phyloP scores from a whole-genome alignment of 208 protist species.

The Acanthamoeba sp. region DNA sequence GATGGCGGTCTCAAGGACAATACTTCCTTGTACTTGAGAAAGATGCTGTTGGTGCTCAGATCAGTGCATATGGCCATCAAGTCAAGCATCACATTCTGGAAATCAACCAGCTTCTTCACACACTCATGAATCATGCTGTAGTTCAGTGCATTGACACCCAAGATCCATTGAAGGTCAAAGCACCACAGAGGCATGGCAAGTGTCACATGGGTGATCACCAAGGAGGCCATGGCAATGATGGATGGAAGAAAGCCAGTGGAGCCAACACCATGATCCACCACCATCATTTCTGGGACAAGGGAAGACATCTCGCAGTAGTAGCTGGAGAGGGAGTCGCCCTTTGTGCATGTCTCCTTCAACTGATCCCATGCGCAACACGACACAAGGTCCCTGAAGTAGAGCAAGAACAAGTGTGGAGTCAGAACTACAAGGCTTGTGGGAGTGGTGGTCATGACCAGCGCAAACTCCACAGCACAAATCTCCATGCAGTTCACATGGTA shows the following conservation, averaged over 20 bases:
- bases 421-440: neutral
- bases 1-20: neutral
- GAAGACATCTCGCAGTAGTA: slow-evolving; percentile 12
- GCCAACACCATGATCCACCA: neutral
- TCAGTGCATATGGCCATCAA: neutral
- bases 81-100: neutral
- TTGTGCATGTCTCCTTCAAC: neutral
- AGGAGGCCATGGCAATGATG: neutral
- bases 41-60: neutral
- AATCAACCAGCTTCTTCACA: neutral
- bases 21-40: neutral
- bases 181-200: neutral
- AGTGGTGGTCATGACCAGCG: neutral
- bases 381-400: neutral
- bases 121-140: neutral
- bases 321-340: neutral
- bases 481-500: neutral
- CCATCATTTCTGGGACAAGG: neutral
- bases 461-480: neutral
- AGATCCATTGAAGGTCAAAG: neutral
- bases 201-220: neutral
- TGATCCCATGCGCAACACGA: neutral
- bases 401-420: neutral
- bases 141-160: neutral
- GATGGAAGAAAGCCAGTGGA: slow-evolving; percentile 12